A percentile compares a stretch with the other conserved stretches of the same genome.
Conservation (phyloP, 805 yeast genomes). For the Kodamaea restingae region DNA sequence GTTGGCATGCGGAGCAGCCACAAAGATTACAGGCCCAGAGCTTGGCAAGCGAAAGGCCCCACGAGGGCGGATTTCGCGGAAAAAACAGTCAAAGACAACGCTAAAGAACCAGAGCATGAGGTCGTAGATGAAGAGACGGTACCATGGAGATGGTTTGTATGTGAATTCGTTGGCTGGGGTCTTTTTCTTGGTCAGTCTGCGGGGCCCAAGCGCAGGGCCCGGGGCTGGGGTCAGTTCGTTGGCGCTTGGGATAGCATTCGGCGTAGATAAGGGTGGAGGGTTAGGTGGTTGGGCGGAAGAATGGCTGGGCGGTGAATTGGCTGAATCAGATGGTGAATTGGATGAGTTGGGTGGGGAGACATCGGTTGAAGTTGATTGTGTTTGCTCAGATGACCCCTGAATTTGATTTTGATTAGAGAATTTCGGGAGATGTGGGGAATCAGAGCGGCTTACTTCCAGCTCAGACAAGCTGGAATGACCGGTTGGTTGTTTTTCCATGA, state of each 20-base stretch:
- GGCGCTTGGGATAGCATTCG: conserved; percentile 1
- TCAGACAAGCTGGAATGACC: too few relatives aligned
- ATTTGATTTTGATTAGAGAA: too few relatives aligned
- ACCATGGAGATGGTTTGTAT: conserved; percentile 21
- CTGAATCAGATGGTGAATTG: too few relatives aligned
- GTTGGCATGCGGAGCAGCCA: conserved; percentile 97
- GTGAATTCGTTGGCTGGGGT: conserved; percentile 3
- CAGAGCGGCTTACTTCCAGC: too few relatives aligned
- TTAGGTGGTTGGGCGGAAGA: too few relatives aligned
- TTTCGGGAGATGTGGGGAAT: too few relatives aligned
- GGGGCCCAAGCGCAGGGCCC: conserved; percentile 10
- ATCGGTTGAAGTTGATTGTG: too few relatives aligned
- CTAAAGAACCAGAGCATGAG: conserved; percentile 35
- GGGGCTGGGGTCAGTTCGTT: conserved; percentile 4
- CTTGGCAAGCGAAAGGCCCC: conserved; percentile 74
- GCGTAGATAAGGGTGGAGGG: too few relatives aligned
- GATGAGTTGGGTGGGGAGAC: too few relatives aligned
- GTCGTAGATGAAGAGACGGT: conserved; percentile 29
- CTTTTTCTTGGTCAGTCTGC: conserved; percentile 3
- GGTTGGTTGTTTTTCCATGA: too few relatives aligned
- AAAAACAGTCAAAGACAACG: conserved; percentile 57
- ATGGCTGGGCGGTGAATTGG: too few relatives aligned
- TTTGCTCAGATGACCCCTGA: too few relatives aligned
- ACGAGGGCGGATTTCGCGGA: conserved; percentile 82
- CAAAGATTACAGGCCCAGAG: conserved; percentile 83